phyloP scores from a whole-genome alignment of 306 rosid genomes.

The Sicyos baderoa region DNA sequence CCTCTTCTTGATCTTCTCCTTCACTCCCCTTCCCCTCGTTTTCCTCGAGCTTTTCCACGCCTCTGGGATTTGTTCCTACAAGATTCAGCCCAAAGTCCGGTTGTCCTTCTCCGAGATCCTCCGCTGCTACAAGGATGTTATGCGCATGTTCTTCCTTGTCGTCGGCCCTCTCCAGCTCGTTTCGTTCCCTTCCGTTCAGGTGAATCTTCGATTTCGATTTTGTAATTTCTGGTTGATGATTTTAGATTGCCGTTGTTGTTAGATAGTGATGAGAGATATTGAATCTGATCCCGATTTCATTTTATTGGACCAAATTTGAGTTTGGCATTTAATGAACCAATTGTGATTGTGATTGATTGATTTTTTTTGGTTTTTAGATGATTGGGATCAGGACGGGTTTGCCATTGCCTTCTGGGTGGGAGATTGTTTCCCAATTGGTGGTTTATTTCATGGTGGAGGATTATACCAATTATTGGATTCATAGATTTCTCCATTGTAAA shows the following conservation, averaged over 20 bases:
- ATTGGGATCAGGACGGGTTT: conserved; percentile 62
- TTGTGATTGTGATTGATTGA: not conserved
- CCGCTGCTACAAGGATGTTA: conserved; percentile 60
- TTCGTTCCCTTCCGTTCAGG: conserved; percentile 68
- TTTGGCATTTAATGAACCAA: too few species aligned
- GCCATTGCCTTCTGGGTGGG: conserved; percentile 84
- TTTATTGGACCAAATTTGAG: too few species aligned
- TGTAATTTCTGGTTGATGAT: not conserved
- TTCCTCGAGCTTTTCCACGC: conserved; percentile 43
- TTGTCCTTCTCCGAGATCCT: conserved; percentile 41
- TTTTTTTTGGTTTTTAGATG: conserved; percentile 28
- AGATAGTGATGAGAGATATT: too few species aligned
- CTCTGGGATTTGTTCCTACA: conserved; percentile 39
- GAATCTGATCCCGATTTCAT: too few species aligned
- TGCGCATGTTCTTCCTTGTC: conserved; percentile 55
- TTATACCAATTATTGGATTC: conserved; percentile 68
- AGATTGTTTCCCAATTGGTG: conserved; percentile 46
- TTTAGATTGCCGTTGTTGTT: not conserved
- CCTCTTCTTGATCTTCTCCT: conserved; percentile 54
- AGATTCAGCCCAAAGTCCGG: conserved; percentile 63
- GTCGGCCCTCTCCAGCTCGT: conserved; percentile 67
- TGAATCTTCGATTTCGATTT: not conserved
- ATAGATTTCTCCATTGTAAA: conserved; percentile 58
- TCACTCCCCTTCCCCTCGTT: conserved; percentile 51
- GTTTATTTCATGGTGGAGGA: conserved; percentile 69